phyloP scores from a whole-genome alignment of 805 yeast species.

The Saccharomycopsis fibuligera region DNA sequence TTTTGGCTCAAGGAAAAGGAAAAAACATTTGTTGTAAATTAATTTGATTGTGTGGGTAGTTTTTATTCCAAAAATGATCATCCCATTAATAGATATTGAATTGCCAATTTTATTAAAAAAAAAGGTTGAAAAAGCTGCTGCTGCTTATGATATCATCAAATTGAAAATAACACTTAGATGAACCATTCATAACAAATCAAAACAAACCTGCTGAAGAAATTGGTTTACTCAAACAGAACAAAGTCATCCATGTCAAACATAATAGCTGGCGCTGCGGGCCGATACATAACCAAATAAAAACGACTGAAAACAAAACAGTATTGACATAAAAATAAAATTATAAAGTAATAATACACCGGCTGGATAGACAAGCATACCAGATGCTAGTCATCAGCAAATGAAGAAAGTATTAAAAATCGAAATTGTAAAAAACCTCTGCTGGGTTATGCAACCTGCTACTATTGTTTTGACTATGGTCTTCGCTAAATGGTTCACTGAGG shows the following conservation, averaged over 20 bases:
- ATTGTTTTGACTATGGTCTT: slow-evolving; percentile 3
- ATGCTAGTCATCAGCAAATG: slow-evolving; percentile 1
- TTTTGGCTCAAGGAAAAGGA: too few species aligned
- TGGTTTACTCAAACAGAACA: slow-evolving; percentile 10
- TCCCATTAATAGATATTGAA: too few species aligned
- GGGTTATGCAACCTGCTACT: slow-evolving; percentile 23
- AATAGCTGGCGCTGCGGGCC: slow-evolving; percentile 21
- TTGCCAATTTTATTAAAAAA: too few species aligned
- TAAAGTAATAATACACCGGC: neutral
- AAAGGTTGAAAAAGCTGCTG: too few species aligned
- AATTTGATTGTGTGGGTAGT: too few species aligned
- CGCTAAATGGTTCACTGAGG: slow-evolving; percentile 11
- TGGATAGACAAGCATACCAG: neutral
- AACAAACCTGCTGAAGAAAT: too few species aligned
- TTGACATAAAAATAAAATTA: neutral
- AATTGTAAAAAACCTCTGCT: slow-evolving; percentile 19
- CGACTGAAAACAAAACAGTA: neutral
- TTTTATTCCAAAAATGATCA: too few species aligned
- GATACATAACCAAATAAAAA: neutral
- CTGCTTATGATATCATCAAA: too few species aligned
- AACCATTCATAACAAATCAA: too few species aligned
- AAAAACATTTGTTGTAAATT: too few species aligned
- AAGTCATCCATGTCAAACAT: slow-evolving; percentile 16
- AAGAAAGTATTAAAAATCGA: neutral
- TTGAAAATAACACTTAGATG: too few species aligned